Evolutionary conservation across 495 filamentous ascomycete genomes (phyloP).

Genomic region (Penicillium canariense): DNA sequence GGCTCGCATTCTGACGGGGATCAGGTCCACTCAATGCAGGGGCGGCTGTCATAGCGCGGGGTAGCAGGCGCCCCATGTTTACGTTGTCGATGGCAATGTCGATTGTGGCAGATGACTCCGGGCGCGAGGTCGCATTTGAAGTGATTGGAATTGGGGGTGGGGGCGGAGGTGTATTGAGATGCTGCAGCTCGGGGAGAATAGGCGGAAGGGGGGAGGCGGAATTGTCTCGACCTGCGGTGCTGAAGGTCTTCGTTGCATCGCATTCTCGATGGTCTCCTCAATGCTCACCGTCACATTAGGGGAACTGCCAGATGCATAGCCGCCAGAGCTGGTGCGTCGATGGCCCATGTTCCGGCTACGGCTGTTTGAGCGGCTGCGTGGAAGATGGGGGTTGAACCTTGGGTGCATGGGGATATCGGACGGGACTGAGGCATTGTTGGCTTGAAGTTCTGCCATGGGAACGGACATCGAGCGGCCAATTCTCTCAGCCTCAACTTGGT

Average conservation of each 20-base stretch:
- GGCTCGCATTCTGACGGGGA: slow-evolving; percentile 16
- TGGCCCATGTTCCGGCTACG: slow-evolving; percentile 39
- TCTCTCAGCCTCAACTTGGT: slow-evolving; percentile 56
- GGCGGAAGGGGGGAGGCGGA: slow-evolving; percentile 62
- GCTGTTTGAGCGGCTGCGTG: slow-evolving; percentile 47
- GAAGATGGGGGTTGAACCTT: slow-evolving; percentile 54
- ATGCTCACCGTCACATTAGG: slow-evolving; percentile 54
- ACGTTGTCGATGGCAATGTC: slow-evolving; percentile 70
- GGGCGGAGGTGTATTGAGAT: slow-evolving; percentile 69
- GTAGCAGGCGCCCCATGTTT: slow-evolving; percentile 34
- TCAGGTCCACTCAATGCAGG: slow-evolving; percentile 31
- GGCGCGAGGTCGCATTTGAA: slow-evolving; percentile 33
- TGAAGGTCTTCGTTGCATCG: slow-evolving; percentile 37
- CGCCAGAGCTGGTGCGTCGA: slow-evolving; percentile 31
- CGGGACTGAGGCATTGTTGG: slow-evolving; percentile 38
- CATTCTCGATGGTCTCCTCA: slow-evolving; percentile 58
- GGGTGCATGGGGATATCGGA: slow-evolving; percentile 54
- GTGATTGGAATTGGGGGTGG: slow-evolving; percentile 45
- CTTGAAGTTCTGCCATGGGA: slow-evolving; percentile 59
- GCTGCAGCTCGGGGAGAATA: slow-evolving; percentile 80
- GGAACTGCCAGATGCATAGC: slow-evolving; percentile 31
- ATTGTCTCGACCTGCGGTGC: slow-evolving; percentile 54
- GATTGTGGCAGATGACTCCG: slow-evolving; percentile 57
- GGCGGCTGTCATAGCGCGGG: slow-evolving; percentile 42
- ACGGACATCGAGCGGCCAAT: slow-evolving; percentile 71